Evolutionary conservation across 208 protist species (phyloP), one percentile per base, ranked within the genome.

Genomic region (Trypanosoma theileri): DNA sequence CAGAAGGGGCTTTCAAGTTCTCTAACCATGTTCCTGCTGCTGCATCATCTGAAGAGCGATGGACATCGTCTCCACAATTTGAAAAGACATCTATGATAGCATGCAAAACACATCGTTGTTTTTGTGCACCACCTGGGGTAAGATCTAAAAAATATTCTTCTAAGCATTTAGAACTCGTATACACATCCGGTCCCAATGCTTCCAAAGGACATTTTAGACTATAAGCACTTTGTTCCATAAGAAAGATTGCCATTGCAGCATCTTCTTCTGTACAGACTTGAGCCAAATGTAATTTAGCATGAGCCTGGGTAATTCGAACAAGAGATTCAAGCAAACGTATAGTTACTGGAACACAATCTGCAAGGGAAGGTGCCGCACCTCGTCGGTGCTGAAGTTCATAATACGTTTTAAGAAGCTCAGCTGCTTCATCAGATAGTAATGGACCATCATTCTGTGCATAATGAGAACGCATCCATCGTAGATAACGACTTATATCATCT

Each of bases 301-400:
- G 91, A 6, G 97, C 97, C 81, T 98, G 95, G 19, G 95, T 80
- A 3, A 98, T 79, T 28, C 97, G 81, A 59, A 99, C 96, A 44
- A 98, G 81, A 40, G 83, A 94, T 74, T 99, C 98, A 11, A 99
- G 87, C 14, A 99, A 69, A 41, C 97, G 95, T 54, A 99, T 89
- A 4, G 98, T 99, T 11, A 98, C 97, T 21, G 97, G 92, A 10
- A 97, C 82, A 48, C 78, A 88, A 61, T 97, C 93, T 44, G 91
- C 88, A 73, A 94, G 74, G 40, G 77, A 48, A 21, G 91, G 80
- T 4, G 80, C 79, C 11, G 81, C 66, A 19, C 90, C 90, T 41
- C 97, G 84, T 59, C 82, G 75, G 19, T 81, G 85, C 35, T 91
- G 84, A 26, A 86, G 73, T 63, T 86, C 81, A 78, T 89, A 93